Base-by-base conservation (phyloP, 768 basidiomycete species). In the Calocybe cyanea region DNA sequence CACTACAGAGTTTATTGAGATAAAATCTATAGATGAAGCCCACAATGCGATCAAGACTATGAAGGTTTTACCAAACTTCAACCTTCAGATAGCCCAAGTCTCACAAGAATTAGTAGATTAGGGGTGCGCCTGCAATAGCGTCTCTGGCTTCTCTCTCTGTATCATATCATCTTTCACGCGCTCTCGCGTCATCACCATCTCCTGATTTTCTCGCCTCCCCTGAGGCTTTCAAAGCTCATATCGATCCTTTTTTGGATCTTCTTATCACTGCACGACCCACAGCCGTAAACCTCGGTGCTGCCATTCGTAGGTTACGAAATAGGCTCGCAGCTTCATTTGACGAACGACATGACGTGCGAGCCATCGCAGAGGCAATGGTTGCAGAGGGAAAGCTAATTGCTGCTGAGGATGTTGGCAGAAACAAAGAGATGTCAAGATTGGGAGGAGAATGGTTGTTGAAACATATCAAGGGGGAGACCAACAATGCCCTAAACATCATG, bases 21-120 rank as follows among this genome's bases (percentile, higher is more conserved):
- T 97, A 41, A 67, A 78, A n/a, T 76, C 80, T 11, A 70, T 90
- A 49, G 81, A 92, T 41, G 80, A 92, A 23, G 94, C 93, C 0
- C 87, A 89, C 66, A 88, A 92, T 58, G 94, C 93, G 14, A 97
- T 97, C 67, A 94, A 91, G 68, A 75, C 85, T 13, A 98, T 98
- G 94, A 94, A 92, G 78, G 92, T 85, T 53, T 39, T 49, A 15
- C 35, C 24, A 36, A 35, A 19, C 41, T 41, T 15, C 17, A 35
- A 7, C 6, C 14, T 35, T 14, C 34, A n/a, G 7, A n/a, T n/a
- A n/a, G n/a, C n/a, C 9, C n/a, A 30, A n/a, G 28, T 46, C 48
- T 51, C 43, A 47, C 41, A n/a, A n/a, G 31, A 25, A 11, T 38
- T 39, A 47, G 38, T 57, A 76, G 71, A 78, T 78, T 49, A 83